Evolutionary conservation across 139 green algal genomes (phyloP).

Genomic region (Chlorella sp.): DNA sequence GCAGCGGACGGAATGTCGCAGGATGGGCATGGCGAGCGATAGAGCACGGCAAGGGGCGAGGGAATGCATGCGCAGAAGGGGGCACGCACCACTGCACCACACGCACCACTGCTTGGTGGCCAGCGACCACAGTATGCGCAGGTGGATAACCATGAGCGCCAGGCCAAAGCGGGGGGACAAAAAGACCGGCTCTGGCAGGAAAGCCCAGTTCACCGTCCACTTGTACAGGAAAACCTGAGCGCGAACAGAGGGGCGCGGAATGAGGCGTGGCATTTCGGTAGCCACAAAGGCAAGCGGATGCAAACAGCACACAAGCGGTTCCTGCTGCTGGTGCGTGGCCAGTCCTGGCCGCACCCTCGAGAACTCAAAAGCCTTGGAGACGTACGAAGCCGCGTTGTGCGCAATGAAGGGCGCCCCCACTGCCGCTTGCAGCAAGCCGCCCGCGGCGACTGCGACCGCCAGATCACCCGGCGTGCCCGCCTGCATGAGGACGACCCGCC

Average conservation of each 20-base stretch:
- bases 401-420: slow-evolving; percentile 71
- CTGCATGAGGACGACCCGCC: slow-evolving; percentile 13
- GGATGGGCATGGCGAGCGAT: background rate
- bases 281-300: background rate
- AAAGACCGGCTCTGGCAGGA: slow-evolving; percentile 75
- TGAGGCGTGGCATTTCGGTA: background rate
- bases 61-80: too few relatives aligned
- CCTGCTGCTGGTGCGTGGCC: background rate
- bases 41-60: background rate
- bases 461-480: slow-evolving; percentile 4
- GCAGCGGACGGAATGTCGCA: background rate
- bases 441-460: slow-evolving; percentile 7
- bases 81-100: background rate
- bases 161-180: slow-evolving; percentile 55
- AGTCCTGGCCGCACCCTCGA: slow-evolving; percentile 40
- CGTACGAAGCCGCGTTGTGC: slow-evolving; percentile 51
- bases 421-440: slow-evolving; percentile 53
- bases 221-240: slow-evolving; percentile 62
- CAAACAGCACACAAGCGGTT: background rate
- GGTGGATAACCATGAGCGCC: slow-evolving; percentile 59
- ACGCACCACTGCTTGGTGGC: slow-evolving; percentile 53
- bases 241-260: background rate
- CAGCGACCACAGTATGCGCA: slow-evolving; percentile 62
- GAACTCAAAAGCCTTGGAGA: slow-evolving; percentile 74
- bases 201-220: slow-evolving; percentile 90